Evolutionary conservation across 495 filamentous ascomycete genomes (phyloP).

Genomic region (Hyphodiscus hymeniophilus): DNA sequence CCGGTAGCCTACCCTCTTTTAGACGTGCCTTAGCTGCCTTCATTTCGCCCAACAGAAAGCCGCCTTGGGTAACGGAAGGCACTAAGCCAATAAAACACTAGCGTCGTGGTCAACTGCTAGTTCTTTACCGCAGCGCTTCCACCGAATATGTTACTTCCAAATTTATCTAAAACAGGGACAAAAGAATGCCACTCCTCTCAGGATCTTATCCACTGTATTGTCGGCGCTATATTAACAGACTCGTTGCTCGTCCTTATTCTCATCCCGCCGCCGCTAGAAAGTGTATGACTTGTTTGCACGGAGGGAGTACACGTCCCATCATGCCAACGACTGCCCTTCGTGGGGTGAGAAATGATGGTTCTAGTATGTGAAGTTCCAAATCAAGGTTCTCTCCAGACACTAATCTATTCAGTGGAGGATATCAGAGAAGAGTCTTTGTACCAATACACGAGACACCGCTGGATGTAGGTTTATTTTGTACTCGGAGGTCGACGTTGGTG

Average conservation of each 20-base stretch:
- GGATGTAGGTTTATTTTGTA: constrained; percentile 25
- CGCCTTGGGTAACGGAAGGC: no score
- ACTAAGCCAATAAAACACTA: no score
- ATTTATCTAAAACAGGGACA: no score
- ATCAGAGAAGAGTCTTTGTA: constrained; percentile 23
- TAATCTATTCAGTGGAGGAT: constrained; percentile 10
- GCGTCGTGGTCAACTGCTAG: no score
- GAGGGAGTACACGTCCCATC: constrained; percentile 1
- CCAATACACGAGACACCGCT: constrained; percentile 30
- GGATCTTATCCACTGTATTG: constrained; percentile 2
- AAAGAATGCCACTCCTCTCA: constrained; percentile 4
- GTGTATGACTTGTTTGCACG: background rate
- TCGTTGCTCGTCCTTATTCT: constrained; percentile 5
- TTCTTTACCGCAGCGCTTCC: no score
- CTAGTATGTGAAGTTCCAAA: constrained; percentile 1
- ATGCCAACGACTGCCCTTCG: constrained; percentile 8
- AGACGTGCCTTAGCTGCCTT: no score
- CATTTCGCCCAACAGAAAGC: no score
- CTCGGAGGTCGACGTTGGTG: constrained; percentile 6
- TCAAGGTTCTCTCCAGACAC: background rate
- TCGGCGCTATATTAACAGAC: constrained; percentile 1
- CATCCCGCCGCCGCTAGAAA: background rate
- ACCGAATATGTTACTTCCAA: no score
- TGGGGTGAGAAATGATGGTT: constrained; percentile 4
- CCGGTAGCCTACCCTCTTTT: no score